Evolutionary conservation across 2,329 filamentous ascomycete genomes (phyloP), one percentile per base, ranked within the genome.

Genomic region (Cladosporium sp.): DNA sequence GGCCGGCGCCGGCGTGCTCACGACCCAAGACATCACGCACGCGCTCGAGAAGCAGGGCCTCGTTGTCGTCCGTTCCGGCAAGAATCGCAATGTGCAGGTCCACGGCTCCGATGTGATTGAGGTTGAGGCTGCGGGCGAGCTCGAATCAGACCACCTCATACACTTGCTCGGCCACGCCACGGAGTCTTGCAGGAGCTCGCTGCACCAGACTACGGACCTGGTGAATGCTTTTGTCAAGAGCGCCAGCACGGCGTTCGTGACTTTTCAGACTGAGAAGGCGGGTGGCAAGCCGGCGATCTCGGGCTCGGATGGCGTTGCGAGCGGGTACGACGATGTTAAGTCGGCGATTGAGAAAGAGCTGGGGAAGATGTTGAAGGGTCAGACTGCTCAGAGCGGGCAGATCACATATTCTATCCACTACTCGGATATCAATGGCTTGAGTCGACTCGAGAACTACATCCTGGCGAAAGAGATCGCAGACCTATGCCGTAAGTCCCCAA

Each of bases 391-490:
- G 44, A 57, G 58, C 19, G 56, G 50, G 2, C 46, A 56, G 10
- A 44, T 57, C 45, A 64, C 53, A 10, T 64, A 66, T 43, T 67
- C 65, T 0, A 63, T 69, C 4, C 67, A 70, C 44, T 68, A 63
- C 46, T 64, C 64, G 2, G 66, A 69, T 53, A 56, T 68, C 49
- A 70, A 70, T 43, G 67, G 67, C 0, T 50, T 70, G 50, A 67
- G 64, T 14, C 54, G 62, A 18, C 57, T 70, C 46, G 67, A 70
- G 52, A 68, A 68, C 52, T 68, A 68, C 44, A 69, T 69, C 28
- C 59, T 69, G 13, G 66, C 63, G 1, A 59, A 63, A 14, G 67
- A 68, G 18, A 34, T 53, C 7, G 43, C 50, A 13, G 50, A 53
- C 7, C 37, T 32, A 8, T 32, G 33, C 33, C 48, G 48, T 50